Conservation (phyloP, 2,329 filamentous ascomycete species). For the Colletotrichum nymphaeae region DNA sequence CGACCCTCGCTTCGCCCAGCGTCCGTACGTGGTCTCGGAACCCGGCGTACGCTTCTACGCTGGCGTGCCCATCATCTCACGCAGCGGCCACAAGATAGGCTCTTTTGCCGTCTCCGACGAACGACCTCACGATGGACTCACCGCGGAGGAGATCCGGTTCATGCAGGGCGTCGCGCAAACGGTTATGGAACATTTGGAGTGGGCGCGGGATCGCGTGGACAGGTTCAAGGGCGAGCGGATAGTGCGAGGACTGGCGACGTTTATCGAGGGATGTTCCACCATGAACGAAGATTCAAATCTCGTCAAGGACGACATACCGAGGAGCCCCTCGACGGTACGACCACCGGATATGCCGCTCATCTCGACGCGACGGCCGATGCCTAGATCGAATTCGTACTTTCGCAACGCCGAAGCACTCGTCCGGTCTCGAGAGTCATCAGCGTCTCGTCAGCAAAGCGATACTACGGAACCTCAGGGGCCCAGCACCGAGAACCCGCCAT, state of each 20-base stretch:
- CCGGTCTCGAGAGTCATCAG: not conserved
- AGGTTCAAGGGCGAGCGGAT: slow-evolving; percentile 65
- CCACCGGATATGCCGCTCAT: slow-evolving; percentile 26
- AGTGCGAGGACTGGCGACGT: slow-evolving; percentile 64
- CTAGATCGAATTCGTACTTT: slow-evolving; percentile 24
- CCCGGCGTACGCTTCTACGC: slow-evolving; percentile 50
- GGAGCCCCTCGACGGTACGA: slow-evolving; percentile 13
- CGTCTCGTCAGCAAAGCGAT: not conserved
- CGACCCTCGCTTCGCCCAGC: slow-evolving; percentile 46
- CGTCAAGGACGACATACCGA: slow-evolving; percentile 19
- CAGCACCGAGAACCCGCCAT: not conserved
- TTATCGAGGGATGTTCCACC: slow-evolving; percentile 61
- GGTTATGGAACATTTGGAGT: slow-evolving; percentile 71
- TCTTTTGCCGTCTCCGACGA: slow-evolving; percentile 70
- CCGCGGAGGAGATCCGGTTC: slow-evolving; percentile 59
- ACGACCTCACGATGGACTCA: slow-evolving; percentile 62
- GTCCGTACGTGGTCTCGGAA: slow-evolving; percentile 46
- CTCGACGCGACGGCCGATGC: slow-evolving; percentile 19
- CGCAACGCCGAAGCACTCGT: not conserved
- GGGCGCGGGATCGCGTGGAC: slow-evolving; percentile 61
- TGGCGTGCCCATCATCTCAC: slow-evolving; percentile 69
- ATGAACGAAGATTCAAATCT: slow-evolving; percentile 5
- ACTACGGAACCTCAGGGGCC: not conserved
- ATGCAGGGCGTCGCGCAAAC: slow-evolving; percentile 67
- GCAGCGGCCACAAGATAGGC: slow-evolving; percentile 66